Evolutionary conservation across 2,329 filamentous ascomycete genomes (phyloP), one percentile per base, ranked within the genome.

Genomic region (Endocalyx cinctus): DNA sequence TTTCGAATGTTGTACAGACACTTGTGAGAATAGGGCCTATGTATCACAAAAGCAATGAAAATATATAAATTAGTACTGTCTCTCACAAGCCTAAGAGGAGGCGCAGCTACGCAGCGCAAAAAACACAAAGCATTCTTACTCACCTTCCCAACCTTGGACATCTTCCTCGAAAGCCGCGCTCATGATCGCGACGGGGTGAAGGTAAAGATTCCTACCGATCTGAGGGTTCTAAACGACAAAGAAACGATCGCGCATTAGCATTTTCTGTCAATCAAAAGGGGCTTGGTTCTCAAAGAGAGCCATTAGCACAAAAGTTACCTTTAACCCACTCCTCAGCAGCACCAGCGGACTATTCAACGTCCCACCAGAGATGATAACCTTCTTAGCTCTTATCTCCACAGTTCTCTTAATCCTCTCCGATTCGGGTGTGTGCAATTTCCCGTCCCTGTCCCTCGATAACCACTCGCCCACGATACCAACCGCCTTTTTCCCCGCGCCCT

Each of bases 311-410:
- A n/a, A n/a, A n/a, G n/a, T 54, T 47, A 79, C 78, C 54, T 74
- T 81, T 31, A 96, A 59, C 2, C 87, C 87, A 39, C 87, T 94
- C 31, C 82, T 82, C 44, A 80, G 65, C 27, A 97, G 67, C 2
- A 96, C 56, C 2, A 90, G 57, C 0, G 90, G 89, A 27, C 79
- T 88, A 51, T 85, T 79, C 34, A 96, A 63, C 1, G 83, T 77
- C 5, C 90, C 89, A 16, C 75, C 76, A 0, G 86, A 78, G n/a
- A 94, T 61, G 29, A 96, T 76, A 10, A 94, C 84, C 50, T 80
- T 83, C 59, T 85, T 87, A 2, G 88, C 87, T 48, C 75, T 84
- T 51, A 96, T 74, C 25, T 79, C 66, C 6, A 95, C 69, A 41
- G 77, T 70, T 23, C 82, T 72, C 30, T 63, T 71, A 2, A 51